A percentile compares a stretch with the other conserved stretches of the same genome.
These are phyloP conservation scores for Eucommia ulmoides DNA, from an alignment of 257 asterid genomes.

Conservation along the genomic window DNA sequence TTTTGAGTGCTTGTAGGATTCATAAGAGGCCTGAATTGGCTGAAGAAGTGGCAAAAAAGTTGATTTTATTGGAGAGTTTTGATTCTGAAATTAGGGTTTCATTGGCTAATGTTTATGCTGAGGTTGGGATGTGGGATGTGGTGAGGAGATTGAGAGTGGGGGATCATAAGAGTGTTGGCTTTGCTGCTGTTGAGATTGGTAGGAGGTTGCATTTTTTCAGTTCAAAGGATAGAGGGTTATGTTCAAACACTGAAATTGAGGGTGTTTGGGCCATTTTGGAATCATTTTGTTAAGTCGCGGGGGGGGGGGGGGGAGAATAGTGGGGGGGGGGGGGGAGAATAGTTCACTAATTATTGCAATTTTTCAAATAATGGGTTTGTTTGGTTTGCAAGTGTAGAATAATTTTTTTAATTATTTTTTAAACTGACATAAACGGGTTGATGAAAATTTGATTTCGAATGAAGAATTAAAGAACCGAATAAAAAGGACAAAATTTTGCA, in stretches of 20 bases:
- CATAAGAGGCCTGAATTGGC: constrained; percentile 50
- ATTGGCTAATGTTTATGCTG: constrained; percentile 49
- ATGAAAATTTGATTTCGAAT: no score
- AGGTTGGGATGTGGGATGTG: constrained; percentile 43
- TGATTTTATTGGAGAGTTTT: constrained; percentile 55
- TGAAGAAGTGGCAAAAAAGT: constrained; percentile 50
- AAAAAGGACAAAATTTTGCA: no score
- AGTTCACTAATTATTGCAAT: no score
- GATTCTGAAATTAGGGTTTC: constrained; percentile 41
- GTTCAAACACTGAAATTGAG: background rate
- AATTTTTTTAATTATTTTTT: no score
- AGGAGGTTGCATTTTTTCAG: background rate
- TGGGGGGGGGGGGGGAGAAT: no score
- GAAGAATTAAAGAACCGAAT: no score
- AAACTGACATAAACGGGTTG: no score
- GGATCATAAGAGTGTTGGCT: background rate
- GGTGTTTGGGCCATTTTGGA: background rate
- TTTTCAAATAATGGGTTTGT: no score
- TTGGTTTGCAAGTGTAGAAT: no score
- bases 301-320: no score
- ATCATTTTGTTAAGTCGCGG: no score
- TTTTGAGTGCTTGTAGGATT: constrained; percentile 45
- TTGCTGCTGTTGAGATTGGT: background rate
- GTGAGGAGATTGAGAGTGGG: background rate
- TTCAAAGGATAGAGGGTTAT: background rate